Base-by-base conservation (phyloP, 441 rosid genomes). In the Adansonia rubrostipa region DNA sequence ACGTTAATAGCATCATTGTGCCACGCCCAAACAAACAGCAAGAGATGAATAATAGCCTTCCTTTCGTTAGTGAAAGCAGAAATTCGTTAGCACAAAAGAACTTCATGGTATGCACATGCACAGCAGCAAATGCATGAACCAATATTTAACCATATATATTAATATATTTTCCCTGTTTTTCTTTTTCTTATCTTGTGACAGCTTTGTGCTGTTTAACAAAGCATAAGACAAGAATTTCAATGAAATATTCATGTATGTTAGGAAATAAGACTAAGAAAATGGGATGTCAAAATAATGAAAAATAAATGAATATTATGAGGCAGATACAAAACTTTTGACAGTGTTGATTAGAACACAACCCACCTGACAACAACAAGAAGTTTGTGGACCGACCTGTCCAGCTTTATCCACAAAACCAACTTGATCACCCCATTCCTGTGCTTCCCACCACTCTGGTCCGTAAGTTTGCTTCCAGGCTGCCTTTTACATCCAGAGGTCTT, bases 321-420 rank as follows among this genome's bases (percentile, higher is more conserved):
- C 62, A 71, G n/a, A 53, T 28, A 4, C 17, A 22, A 28, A 71
- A 47, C n/a, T 9, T 47, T 68, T 47, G 19, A 14, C 28, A 48
- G 24, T 71, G 48, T 48, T 51, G 45, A 48, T 1, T 13, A 65
- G 80, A 57, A 54, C 20, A 44, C 47, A 60, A 44, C 81, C 66
- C 77, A 95, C 99, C 98, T 97, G 99, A 89, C 99, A 97, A 74
- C 66, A 90, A 84, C 98, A 95, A 73, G 98, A 88, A 78, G 92
- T 78, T 76, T 91, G 89, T 28, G 99, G 97, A 82, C 99, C 99
- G 40, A 93, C 97, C 88, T 93, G 94, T 81, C 97, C 97, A 75
- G 81, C 79, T 77, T 89, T 95, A 87, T 91, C 91, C 66, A 81
- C 78, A 61, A 80, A 86, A 77, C 89, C 89, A 81, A 84, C 84